Percentiles rank a stretch among this genome's conserved stretches.
phyloP scores from a whole-genome alignment of 2,329 filamentous ascomycete species.

The Colletotrichum sp. region DNA sequence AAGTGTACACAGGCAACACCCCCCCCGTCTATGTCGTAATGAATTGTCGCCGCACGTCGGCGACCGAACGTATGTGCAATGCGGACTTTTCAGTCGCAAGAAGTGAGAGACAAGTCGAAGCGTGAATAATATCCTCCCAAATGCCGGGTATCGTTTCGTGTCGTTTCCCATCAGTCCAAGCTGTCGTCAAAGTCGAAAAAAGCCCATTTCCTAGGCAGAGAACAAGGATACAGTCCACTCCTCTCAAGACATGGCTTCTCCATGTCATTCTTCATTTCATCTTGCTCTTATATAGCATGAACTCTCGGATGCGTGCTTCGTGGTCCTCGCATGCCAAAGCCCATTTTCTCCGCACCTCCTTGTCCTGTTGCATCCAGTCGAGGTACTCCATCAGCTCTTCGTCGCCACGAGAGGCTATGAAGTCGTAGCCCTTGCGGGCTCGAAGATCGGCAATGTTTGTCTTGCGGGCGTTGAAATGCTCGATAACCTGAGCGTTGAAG shows the following conservation, averaged over 20 bases:
- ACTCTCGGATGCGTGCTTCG: conserved; percentile 62
- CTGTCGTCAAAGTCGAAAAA: conserved; percentile 13
- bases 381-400: conserved; percentile 63
- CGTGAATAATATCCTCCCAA: conserved; percentile 12
- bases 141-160: conserved; percentile 19
- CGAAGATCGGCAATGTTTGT: conserved; percentile 43
- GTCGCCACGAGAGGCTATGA: conserved; percentile 48
- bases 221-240: neutral
- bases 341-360: conserved; percentile 67
- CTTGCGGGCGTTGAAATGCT: conserved; percentile 61
- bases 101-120: conserved; percentile 11
- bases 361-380: conserved; percentile 67
- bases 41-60: neutral
- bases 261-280: conserved; percentile 38
- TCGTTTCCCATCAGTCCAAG: conserved; percentile 16
- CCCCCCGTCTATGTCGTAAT: neutral
- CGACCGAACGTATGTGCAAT: conserved; percentile 9
- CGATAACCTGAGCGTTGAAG: conserved; percentile 53
- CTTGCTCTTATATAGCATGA: conserved; percentile 52
- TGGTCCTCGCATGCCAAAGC: conserved; percentile 64
- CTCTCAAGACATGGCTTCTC: neutral
- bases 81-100: neutral
- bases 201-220: neutral
- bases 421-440: conserved; percentile 47
- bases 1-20: neutral